Evolutionary conservation across 768 basidiomycete genomes (phyloP).

Genomic region (Flagelloscypha sp.): DNA sequence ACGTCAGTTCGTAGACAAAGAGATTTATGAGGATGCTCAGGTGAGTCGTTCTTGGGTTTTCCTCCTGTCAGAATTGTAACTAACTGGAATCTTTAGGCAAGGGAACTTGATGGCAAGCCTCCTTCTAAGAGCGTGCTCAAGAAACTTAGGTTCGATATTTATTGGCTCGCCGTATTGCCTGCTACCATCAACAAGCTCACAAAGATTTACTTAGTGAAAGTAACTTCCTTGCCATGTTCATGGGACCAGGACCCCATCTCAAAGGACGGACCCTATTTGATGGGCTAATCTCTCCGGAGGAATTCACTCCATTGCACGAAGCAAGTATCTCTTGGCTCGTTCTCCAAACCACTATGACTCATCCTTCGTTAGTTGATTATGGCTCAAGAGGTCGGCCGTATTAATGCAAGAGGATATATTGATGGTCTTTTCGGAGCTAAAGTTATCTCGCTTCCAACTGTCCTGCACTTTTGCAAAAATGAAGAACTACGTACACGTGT

Average conservation of each 20-base stretch:
- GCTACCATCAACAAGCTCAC: too few species aligned
- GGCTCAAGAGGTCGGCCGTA: slow-evolving; percentile 53
- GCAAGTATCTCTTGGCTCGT: too few species aligned
- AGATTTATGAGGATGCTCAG: slow-evolving; percentile 41
- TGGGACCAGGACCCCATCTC: slow-evolving; percentile 82
- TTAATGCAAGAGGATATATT: slow-evolving; percentile 54
- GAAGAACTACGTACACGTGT: slow-evolving; percentile 41
- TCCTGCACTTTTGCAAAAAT: slow-evolving; percentile 54
- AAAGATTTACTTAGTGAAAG: too few species aligned
- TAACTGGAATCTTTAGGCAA: slow-evolving; percentile 39
- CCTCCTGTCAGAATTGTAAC: slow-evolving; percentile 17
- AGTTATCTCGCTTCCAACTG: slow-evolving; percentile 63
- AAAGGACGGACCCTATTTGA: slow-evolving; percentile 68
- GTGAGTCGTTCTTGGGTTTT: slow-evolving; percentile 9
- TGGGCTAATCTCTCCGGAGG: slow-evolving; percentile 69
- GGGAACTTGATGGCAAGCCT: slow-evolving; percentile 87
- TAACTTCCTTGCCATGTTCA: slow-evolving; percentile 68
- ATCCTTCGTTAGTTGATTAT: slow-evolving; percentile 68
- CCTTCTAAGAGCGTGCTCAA: slow-evolving; percentile 71
- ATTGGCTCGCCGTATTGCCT: slow-evolving; percentile 16
- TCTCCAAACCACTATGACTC: too few species aligned
- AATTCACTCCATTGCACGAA: too few species aligned
- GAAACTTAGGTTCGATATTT: slow-evolving; percentile 77
- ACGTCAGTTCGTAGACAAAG: slow-evolving; percentile 59
- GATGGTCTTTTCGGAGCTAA: slow-evolving; percentile 60